phyloP scores from a whole-genome alignment of 805 yeast genomes.

The Saturnispora dispora region DNA sequence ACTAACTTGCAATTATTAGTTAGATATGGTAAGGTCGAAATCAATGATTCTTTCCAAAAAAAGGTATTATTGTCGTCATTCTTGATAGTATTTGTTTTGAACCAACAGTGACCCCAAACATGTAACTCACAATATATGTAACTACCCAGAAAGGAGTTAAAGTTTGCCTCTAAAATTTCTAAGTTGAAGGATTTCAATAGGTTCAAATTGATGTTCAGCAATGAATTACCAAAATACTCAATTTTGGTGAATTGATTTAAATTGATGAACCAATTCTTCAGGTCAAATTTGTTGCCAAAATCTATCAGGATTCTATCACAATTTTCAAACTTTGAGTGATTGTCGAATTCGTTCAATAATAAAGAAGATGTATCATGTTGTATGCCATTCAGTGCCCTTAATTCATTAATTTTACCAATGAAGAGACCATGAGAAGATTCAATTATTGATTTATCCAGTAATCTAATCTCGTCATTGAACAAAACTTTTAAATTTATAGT shows the following conservation, averaged over 20 bases:
- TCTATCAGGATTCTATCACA: constrained; percentile 39
- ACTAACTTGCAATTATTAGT: constrained; percentile 44
- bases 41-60: constrained; percentile 77
- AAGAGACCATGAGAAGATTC: constrained; percentile 50
- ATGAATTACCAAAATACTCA: constrained; percentile 33
- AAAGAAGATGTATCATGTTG: neutral
- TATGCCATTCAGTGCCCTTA: constrained; percentile 33
- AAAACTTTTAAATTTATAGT: constrained; percentile 46
- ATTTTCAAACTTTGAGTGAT: neutral
- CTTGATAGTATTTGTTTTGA: constrained; percentile 59
- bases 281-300: constrained; percentile 58
- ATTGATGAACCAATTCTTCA: constrained; percentile 72
- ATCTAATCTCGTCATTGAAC: constrained; percentile 52
- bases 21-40: constrained; percentile 45
- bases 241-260: constrained; percentile 52
- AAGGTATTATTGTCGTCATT: constrained; percentile 37
- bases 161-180: constrained; percentile 58
- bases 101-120: constrained; percentile 70
- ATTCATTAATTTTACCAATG: constrained; percentile 46
- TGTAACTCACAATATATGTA: constrained; percentile 58
- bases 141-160: constrained; percentile 16
- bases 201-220: constrained; percentile 33
- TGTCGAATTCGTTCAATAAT: neutral
- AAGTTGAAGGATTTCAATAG: constrained; percentile 45
- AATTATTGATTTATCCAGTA: constrained; percentile 53